Base-by-base conservation (phyloP, 805 yeast genomes). In the Priceomyces medius region DNA sequence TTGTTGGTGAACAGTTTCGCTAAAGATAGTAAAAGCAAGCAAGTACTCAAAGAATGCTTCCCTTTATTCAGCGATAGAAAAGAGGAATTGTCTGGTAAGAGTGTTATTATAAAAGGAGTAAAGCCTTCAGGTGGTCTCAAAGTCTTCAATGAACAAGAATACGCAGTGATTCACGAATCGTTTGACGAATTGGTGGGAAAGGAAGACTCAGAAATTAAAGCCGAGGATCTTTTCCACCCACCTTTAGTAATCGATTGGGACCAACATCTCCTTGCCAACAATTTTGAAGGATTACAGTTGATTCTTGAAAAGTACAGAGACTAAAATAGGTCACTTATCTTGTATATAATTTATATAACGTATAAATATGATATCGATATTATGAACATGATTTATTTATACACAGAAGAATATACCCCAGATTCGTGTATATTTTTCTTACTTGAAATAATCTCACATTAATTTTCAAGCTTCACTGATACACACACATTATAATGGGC, bases 241-340 rank as follows among this genome's bases (percentile, higher is more conserved):
- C 75, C 75, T 0, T 63, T 70, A 49, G 58, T 70, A n/a, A 61
- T 69, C 26, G 75, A 70, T 51, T 70, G 75, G 75, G 75, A 70
- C 49, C 74, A 70, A 50, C 59, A 64, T 47, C 34, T 63, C 38
- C 59, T 68, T 41, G 75, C 74, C 8, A 58, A 55, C 38, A 71
- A 68, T 45, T 71, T 62, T 45, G 42, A 42, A 8, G 62, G 66
- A 1, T 54, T 70, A 42, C 43, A 46, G 13, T 40, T 38, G 18
- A 57, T 69, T 19, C 60, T 68, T 47, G 43, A 50, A 12, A 65
- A 64, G 47, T 68, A 68, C 46, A 34, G 24, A 19, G 23, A 21
- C 19, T 33, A 35, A 21, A 6, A 20, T n/a, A n/a, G n/a, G n/a
- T n/a, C n/a, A n/a, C n/a, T n/a, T n/a, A n/a, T 18, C 23, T 32